Evolutionary conservation across 2,329 filamentous ascomycete species (phyloP), one percentile per base, ranked within the genome.

Genomic region (Lachnellula occidentalis): DNA sequence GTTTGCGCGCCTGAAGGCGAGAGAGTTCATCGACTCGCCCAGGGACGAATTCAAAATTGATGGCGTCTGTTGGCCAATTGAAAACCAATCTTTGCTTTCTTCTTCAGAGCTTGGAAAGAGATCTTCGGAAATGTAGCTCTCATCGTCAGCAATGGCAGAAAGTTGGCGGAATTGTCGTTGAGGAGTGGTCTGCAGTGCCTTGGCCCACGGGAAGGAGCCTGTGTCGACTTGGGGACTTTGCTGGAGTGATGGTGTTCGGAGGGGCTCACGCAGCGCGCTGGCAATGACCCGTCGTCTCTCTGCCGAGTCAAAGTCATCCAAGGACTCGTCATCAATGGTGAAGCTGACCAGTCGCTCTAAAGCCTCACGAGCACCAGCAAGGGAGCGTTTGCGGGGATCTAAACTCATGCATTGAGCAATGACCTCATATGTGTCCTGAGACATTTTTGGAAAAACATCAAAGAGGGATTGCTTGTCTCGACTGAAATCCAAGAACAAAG

Each of bases 391-490:
- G 71, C 80, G 82, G 11, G 94, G 94, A 69, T 99, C 92, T 63
- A 99, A 75, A 65, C 90, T 90, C 82, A 99, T 83, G 71, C 90
- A 95, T 73, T 95, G 82, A 50, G 86, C 84, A 72, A 99, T 84
- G 62, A 99, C 90, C 72, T 96, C 91, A 67, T 89, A 99, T 0
- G 94, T 96, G 72, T 99, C 94, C 71, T 96, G 90, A 48, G 92
- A 97, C 92, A 99, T 96, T 72, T 89, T 92, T 39, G 94, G 92
- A 72, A 99, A 99, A 66, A 97, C 90, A 71, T 99, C 94, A 70
- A 99, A 99, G 55, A 99, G 82, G 41, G 89, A 95, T 73, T 97
- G 92, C 71, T 91, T 91, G 74, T 99, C 92, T 56, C 88, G 85
- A 49, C 87, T 88, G 70, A 95, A 99, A 72, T 99, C 94, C 59